Evolutionary conservation across 176 grass and related monocot genomes (phyloP), one percentile per base, ranked within the genome.

Genomic region (Areca catechu): DNA sequence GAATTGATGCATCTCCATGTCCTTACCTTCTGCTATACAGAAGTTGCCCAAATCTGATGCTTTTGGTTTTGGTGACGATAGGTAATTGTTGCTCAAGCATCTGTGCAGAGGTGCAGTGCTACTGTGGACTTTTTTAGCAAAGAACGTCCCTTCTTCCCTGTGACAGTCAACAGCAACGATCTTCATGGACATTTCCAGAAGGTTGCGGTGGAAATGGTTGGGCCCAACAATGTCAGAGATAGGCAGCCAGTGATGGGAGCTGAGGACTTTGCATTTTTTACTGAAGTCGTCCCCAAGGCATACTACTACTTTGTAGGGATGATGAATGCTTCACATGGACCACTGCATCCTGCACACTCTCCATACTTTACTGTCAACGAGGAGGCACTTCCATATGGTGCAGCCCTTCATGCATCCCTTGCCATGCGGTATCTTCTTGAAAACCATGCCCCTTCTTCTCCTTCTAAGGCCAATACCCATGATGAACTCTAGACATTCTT

Each of bases 51-150:
- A 24, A 59, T 6, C 24, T 59, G 24, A 59, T 5, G 6, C 24
- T 59, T 7, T 12, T 3, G 16, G 17, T 59, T 28, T 18, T 71
- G 30, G 34, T 37, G 7, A 37, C 34, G 12, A 62, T 70, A 95
- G 91, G 83, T 95, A 21, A 95, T 95, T 78, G 71, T 95, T 16
- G 62, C 82, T 56, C 91, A 95, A 79, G 91, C 91, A 47, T 90
- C 82, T n/a, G 91, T 95, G 21, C 91, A 90, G 57, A 85, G 91
- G 50, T 95, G 91, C 83, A 86, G 68, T 6, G 91, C 86, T 17
- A 75, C 57, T 6, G 91, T 95, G 48, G 61, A 86, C 58, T 95
- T 95, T 56, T 52, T 90, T 12, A 5, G 6, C 10, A 60, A 81
- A 63, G 66, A 72, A 15, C 67, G 51, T 16, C 74, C 80, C 50